A percentile compares a stretch with the other conserved stretches of the same genome.
phyloP scores from a whole-genome alignment of 2,329 filamentous ascomycete genomes.

The Talaromyces sp. region DNA sequence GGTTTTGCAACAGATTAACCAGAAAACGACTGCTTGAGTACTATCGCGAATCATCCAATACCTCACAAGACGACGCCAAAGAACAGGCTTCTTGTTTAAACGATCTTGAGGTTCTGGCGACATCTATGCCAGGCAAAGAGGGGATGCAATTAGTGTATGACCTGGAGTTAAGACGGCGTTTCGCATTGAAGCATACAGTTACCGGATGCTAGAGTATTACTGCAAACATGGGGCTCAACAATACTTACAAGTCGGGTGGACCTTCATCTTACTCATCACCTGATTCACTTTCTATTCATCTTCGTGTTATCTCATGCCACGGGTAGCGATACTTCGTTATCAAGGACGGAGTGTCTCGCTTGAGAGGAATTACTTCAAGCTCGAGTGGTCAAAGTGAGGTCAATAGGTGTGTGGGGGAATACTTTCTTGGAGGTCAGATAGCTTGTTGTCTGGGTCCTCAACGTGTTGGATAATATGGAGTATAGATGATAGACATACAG shows the following conservation, averaged over 20 bases:
- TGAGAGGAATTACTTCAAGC: background rate
- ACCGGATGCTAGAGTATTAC: background rate
- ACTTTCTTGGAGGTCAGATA: background rate
- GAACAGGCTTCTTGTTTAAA: background rate
- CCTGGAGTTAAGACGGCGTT: background rate
- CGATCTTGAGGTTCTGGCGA: background rate
- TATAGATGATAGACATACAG: background rate
- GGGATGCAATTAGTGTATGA: background rate
- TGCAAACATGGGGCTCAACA: background rate
- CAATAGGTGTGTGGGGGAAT: background rate
- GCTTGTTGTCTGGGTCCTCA: background rate
- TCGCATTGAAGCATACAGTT: background rate
- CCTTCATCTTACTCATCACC: background rate
- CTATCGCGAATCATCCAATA: background rate
- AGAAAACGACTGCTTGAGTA: background rate
- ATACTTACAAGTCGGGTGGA: background rate
- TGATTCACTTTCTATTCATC: background rate
- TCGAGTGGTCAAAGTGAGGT: background rate
- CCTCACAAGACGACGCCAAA: background rate
- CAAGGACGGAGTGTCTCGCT: background rate
- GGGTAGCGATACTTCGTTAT: background rate
- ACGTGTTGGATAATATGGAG: background rate
- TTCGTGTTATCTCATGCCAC: background rate
- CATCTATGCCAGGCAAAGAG: background rate
- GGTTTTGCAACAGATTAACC: constrained; percentile 23